Base-by-base conservation (phyloP, 2,329 filamentous ascomycete genomes). In the Juglanconis sp. region DNA sequence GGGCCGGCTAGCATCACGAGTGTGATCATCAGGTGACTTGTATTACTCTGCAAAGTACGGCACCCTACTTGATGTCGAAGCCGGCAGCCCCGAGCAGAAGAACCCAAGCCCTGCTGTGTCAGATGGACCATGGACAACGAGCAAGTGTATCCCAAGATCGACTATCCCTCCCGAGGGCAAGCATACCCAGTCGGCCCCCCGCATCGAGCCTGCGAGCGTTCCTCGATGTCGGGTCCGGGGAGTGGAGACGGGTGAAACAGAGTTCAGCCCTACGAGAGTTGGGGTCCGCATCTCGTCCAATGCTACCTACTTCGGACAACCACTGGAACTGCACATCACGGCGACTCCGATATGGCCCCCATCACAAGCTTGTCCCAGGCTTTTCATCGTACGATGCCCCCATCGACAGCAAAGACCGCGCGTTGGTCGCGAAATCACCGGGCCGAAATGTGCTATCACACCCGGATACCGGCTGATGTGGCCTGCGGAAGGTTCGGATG, bases 221-320 rank as follows among this genome's bases (percentile, higher is more conserved):
- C 61, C 61, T 54, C 46, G 32, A 36, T 58, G 58, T 61, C 58
- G 58, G 61, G 58, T 57, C 58, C 46, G 51, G 40, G 51, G 50
- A 57, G 54, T 57, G 57, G 57, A 55, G 61, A 32, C 38, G 51
- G 31, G 40, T 63, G 48, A 57, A 44, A 50, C 55, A 10, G 15
- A 36, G 40, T 57, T 63, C 61, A 63, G 61, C 61, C 61, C 61
- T 63, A 63, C 47, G 54, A 49, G 58, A 44, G 5, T 47, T 24
- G 44, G 35, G 55, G 47, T 35, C 42, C 55, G 35, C 32, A 44
- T 57, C 54, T 50, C 34, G 44, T 34, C 57, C 57, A 60, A 55
- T 57, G 51, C 44, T 31, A 36, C 42, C 10, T 7, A 30, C 24
- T 24, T 11, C 5, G 7, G 24, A 47, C 11, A 47, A 53, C 51